Conservation (phyloP, 257 asterid species). For the Coffea canephora region DNA sequence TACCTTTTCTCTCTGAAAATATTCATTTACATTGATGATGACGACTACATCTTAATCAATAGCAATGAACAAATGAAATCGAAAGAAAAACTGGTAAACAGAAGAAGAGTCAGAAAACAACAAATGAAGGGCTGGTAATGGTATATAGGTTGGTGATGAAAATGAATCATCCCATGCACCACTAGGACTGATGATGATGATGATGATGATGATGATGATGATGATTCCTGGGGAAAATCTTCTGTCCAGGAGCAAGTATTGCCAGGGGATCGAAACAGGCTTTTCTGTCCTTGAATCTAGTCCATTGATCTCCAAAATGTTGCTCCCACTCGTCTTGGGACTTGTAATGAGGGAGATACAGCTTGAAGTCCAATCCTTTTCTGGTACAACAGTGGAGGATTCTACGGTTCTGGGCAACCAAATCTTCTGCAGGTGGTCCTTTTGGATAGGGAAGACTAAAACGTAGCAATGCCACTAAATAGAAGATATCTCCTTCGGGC, state of each 20-base stretch:
- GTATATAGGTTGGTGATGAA: background rate
- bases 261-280: slow-evolving; percentile 76
- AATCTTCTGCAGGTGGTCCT: slow-evolving; percentile 50
- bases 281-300: slow-evolving; percentile 68
- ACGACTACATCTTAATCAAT: slow-evolving; percentile 28
- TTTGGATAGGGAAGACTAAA: slow-evolving; percentile 53
- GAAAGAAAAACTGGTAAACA: background rate
- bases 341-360: slow-evolving; percentile 79
- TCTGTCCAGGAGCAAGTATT: slow-evolving; percentile 91
- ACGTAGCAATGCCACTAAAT: slow-evolving; percentile 73
- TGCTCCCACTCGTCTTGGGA: slow-evolving; percentile 62
- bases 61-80: slow-evolving; percentile 22
- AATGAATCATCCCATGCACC: slow-evolving; percentile 15
- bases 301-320: slow-evolving; percentile 83
- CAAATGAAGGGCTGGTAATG: background rate
- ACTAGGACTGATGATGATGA: slow-evolving; percentile 27
- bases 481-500: slow-evolving; percentile 69
- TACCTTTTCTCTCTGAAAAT: slow-evolving; percentile 30
- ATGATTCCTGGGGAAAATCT: slow-evolving; percentile 62
- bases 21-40: slow-evolving; percentile 54
- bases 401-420: slow-evolving; percentile 69
- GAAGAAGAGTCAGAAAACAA: background rate
- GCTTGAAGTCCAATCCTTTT: slow-evolving; percentile 57
- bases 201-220: too few species aligned
- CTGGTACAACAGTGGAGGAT: slow-evolving; percentile 51